Evolutionary conservation across 176 grass and related monocot species (phyloP).

Genomic region (Chloris gayana): DNA sequence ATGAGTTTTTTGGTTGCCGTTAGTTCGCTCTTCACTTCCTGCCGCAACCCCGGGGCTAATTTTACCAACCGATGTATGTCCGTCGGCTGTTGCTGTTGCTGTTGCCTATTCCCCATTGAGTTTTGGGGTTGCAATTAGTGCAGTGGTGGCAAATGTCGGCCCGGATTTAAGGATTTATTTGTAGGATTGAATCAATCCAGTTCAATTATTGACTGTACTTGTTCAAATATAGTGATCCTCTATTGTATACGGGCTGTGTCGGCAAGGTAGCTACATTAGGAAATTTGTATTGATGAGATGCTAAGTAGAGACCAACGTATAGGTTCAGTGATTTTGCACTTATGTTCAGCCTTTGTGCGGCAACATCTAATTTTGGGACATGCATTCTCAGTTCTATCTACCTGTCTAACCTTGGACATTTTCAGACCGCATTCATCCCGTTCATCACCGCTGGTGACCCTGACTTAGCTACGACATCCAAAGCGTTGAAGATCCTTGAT

Average conservation of each 20-base stretch:
- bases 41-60: not conserved
- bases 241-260: not conserved
- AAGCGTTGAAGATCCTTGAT: conserved; percentile 80
- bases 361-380: not conserved
- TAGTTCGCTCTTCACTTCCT: not conserved
- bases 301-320: not conserved
- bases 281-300: not conserved
- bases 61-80: not conserved
- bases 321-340: not conserved
- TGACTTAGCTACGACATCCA: conserved; percentile 73
- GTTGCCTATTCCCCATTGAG: not conserved
- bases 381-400: not conserved
- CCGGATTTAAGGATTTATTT: not conserved
- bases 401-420: not conserved
- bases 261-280: not conserved
- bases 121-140: not conserved
- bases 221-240: not conserved
- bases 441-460: conserved; percentile 95
- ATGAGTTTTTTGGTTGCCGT: not conserved
- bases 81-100: not conserved
- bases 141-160: not conserved
- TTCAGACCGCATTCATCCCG: conserved; percentile 81
- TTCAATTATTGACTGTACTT: not conserved
- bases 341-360: not conserved
- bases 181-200: not conserved